Evolutionary conservation across 2,329 filamentous ascomycete genomes (phyloP).

Genomic region (Exophiala alcalophila): DNA sequence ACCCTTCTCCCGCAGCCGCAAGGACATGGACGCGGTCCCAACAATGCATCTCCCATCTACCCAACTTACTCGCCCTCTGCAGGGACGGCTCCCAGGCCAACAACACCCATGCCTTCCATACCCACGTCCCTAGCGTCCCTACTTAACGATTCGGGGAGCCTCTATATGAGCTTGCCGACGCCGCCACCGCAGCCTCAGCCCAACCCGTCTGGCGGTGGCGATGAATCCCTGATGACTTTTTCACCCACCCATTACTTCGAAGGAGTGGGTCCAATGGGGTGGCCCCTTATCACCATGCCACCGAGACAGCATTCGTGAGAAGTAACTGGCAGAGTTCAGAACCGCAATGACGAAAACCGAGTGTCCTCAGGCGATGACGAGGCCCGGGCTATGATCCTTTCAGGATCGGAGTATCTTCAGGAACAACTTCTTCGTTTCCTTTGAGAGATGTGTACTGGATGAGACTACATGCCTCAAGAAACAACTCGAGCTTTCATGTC

Average conservation of each 20-base stretch:
- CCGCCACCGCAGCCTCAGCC: constrained; percentile 19
- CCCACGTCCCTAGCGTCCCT: constrained; percentile 27
- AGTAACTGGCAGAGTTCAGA: too few relatives aligned
- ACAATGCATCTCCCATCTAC: constrained; percentile 14
- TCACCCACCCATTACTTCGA: constrained; percentile 23
- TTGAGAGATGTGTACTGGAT: too few relatives aligned
- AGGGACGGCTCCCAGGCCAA: constrained; percentile 4
- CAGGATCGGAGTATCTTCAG: too few relatives aligned
- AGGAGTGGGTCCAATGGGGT: constrained; percentile 15
- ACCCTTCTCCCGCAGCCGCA: constrained; percentile 15
- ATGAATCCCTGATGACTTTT: constrained; percentile 20
- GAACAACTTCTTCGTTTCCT: too few relatives aligned
- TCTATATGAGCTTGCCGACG: constrained; percentile 21
- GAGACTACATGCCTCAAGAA: constrained; percentile 1
- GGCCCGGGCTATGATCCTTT: too few relatives aligned
- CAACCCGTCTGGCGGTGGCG: constrained; percentile 2
- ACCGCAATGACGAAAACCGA: too few relatives aligned
- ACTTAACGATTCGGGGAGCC: constrained; percentile 21
- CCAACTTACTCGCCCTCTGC: constrained; percentile 9
- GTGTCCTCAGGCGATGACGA: too few relatives aligned
- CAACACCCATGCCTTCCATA: constrained; percentile 10
- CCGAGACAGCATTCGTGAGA: constrained; percentile 11
- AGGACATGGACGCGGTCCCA: constrained; percentile 1
- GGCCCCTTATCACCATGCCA: constrained; percentile 24
- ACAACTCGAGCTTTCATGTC: background rate